phyloP scores from a whole-genome alignment of 768 basidiomycete genomes.

The Inosperma sp. region DNA sequence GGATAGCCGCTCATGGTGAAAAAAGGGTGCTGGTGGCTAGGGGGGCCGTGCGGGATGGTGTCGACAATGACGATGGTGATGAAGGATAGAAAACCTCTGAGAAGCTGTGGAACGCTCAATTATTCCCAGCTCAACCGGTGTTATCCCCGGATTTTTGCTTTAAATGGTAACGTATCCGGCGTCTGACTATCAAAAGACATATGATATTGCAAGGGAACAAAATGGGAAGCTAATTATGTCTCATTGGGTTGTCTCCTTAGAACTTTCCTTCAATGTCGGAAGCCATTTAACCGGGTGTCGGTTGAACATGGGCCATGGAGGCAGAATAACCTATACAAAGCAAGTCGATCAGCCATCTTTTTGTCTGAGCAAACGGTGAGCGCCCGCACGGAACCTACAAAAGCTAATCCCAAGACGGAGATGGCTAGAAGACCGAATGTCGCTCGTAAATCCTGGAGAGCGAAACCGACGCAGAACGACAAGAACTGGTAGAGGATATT shows the following conservation, averaged over 20 bases:
- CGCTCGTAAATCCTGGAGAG: conserved; percentile 47
- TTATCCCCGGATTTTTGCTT: conserved; percentile 6
- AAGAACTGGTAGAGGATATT: conserved; percentile 43
- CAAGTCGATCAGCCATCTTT: conserved; percentile 2
- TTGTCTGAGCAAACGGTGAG: not conserved
- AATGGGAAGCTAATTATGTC: not conserved
- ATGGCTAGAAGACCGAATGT: conserved; percentile 49
- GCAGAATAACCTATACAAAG: conserved; percentile 48
- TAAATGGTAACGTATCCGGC: conserved; percentile 7
- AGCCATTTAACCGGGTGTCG: conserved; percentile 61
- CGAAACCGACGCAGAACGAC: conserved; percentile 56
- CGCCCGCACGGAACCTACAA: conserved; percentile 32
- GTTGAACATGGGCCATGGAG: conserved; percentile 69
- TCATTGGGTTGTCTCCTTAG: not conserved
- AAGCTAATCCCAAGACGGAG: conserved; percentile 34
- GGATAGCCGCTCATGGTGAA: conserved; percentile 37
- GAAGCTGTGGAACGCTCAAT: too few species aligned
- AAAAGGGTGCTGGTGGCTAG: conserved; percentile 11
- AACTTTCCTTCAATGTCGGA: conserved; percentile 29
- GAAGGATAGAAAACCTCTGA: not conserved
- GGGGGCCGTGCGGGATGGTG: conserved; percentile 19
- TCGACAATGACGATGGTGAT: conserved; percentile 8
- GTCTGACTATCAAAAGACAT: not conserved
- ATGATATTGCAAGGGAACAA: not conserved
- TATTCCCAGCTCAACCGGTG: conserved; percentile 9